phyloP scores from a whole-genome alignment of 2,329 filamentous ascomycete species.

The Aspergillus sp. region DNA sequence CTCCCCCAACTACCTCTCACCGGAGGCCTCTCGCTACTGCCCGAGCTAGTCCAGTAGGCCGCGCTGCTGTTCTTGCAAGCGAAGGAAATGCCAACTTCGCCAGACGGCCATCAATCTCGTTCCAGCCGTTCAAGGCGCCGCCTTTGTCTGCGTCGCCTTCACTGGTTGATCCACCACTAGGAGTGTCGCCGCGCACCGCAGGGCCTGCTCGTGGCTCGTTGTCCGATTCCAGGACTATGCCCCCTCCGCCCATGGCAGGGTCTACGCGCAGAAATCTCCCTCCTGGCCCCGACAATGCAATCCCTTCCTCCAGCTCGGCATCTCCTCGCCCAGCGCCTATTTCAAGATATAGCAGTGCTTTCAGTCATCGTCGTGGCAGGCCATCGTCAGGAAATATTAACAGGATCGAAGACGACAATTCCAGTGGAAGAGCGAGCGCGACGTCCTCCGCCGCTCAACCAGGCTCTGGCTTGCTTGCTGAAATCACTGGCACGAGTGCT shows the following conservation, averaged over 20 bases:
- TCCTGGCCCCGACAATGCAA: slow-evolving; percentile 62
- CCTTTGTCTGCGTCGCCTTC: slow-evolving; percentile 88
- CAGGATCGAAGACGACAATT: slow-evolving; percentile 55
- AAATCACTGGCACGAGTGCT: slow-evolving; percentile 65
- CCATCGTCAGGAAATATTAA: slow-evolving; percentile 76
- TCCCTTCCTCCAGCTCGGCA: slow-evolving; percentile 69
- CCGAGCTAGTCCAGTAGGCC: slow-evolving; percentile 37
- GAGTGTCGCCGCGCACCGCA: slow-evolving; percentile 58
- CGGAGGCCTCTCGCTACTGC: slow-evolving; percentile 52
- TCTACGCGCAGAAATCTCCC: slow-evolving; percentile 52
- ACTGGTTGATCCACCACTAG: slow-evolving; percentile 52
- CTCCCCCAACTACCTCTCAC: slow-evolving; percentile 56
- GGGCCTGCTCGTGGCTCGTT: slow-evolving; percentile 44
- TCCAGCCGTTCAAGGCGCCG: slow-evolving; percentile 95
- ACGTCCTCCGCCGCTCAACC: slow-evolving; percentile 63
- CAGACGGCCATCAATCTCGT: slow-evolving; percentile 81
- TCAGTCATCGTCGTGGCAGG: slow-evolving; percentile 79
- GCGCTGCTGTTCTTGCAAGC: slow-evolving; percentile 46
- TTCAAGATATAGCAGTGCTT: slow-evolving; percentile 92
- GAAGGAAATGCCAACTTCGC: slow-evolving; percentile 56
- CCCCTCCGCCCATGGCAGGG: slow-evolving; percentile 43
- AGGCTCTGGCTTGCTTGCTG: slow-evolving; percentile 78
- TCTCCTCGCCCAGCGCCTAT: slow-evolving; percentile 79
- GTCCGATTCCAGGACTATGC: slow-evolving; percentile 46
- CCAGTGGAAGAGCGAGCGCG: slow-evolving; percentile 63